phyloP scores from a whole-genome alignment of 2,329 filamentous ascomycete species.

The Fusarium sp. region DNA sequence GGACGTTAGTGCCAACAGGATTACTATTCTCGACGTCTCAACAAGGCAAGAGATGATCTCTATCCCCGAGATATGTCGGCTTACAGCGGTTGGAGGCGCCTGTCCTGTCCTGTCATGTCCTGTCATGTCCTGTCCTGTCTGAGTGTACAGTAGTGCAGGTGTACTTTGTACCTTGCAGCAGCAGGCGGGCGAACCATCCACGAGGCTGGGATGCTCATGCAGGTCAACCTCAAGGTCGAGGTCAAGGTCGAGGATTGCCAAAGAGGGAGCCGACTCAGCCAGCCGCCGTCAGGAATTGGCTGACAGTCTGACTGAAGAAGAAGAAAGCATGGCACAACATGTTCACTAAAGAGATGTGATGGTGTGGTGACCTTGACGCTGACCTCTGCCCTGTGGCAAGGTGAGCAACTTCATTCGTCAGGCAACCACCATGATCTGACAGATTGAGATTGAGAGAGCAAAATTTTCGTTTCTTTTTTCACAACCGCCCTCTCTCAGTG shows the following conservation, averaged over 20 bases:
- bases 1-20: constrained; percentile 16
- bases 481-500: constrained; percentile 4
- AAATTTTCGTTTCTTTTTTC: constrained; percentile 26
- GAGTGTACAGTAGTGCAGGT: background rate
- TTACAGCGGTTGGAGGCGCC: constrained; percentile 6
- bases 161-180: constrained; percentile 31
- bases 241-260: constrained; percentile 4
- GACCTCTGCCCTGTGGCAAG: constrained; percentile 26
- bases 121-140: background rate
- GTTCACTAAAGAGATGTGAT: background rate
- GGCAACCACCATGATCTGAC: constrained; percentile 37
- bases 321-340: constrained; percentile 7
- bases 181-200: constrained; percentile 9
- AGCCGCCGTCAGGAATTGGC: constrained; percentile 29
- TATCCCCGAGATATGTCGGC: constrained; percentile 15
- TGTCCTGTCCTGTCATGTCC: background rate
- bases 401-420: constrained; percentile 35
- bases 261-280: constrained; percentile 31
- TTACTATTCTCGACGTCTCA: constrained; percentile 18
- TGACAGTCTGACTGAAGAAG: constrained; percentile 10
- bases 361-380: constrained; percentile 24
- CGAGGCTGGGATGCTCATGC: constrained; percentile 24
- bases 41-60: background rate
- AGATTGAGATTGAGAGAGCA: constrained; percentile 23
- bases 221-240: constrained; percentile 24